phyloP scores from a whole-genome alignment of 768 basidiomycete genomes.

The Boletus insuetus region DNA sequence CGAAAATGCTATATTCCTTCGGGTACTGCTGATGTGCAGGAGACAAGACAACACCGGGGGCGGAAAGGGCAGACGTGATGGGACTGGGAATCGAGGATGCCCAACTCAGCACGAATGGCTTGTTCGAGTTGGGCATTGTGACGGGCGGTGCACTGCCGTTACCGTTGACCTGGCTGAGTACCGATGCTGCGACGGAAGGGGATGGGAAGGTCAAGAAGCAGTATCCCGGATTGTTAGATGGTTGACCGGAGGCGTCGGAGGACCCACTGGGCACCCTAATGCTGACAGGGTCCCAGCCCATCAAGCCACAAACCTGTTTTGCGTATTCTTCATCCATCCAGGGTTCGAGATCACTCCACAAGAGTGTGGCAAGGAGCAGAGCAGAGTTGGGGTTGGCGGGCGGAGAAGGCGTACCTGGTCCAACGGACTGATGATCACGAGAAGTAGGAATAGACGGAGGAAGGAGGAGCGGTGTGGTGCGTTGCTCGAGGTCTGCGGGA shows the following conservation, averaged over 20 bases:
- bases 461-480: slow-evolving; percentile 2
- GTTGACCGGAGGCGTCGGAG: slow-evolving; percentile 57
- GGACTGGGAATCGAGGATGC: slow-evolving; percentile 45
- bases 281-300: slow-evolving; percentile 81
- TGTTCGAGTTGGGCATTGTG: slow-evolving; percentile 84
- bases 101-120: slow-evolving; percentile 83
- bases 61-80: slow-evolving; percentile 29
- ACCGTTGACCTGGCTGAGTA: slow-evolving; percentile 64
- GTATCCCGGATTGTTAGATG: slow-evolving; percentile 82
- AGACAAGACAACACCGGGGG: slow-evolving; percentile 28
- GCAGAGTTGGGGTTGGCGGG: slow-evolving; percentile 28
- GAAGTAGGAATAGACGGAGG: slow-evolving; percentile 19
- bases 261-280: slow-evolving; percentile 69
- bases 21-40: slow-evolving; percentile 55
- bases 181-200: slow-evolving; percentile 62
- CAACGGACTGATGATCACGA: slow-evolving; percentile 14
- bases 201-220: slow-evolving; percentile 86
- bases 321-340: slow-evolving; percentile 99
- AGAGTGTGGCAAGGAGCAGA: slow-evolving; percentile 60
- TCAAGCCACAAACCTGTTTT: slow-evolving; percentile 79
- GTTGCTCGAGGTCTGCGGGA: slow-evolving; percentile 24
- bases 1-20: slow-evolving; percentile 92
- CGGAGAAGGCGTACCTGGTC: slow-evolving; percentile 18
- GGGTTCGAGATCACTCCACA: slow-evolving; percentile 86
- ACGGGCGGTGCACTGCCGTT: slow-evolving; percentile 40